Conservation (phyloP, 495 filamentous ascomycete species). For the Aspergillus bridgeri region DNA sequence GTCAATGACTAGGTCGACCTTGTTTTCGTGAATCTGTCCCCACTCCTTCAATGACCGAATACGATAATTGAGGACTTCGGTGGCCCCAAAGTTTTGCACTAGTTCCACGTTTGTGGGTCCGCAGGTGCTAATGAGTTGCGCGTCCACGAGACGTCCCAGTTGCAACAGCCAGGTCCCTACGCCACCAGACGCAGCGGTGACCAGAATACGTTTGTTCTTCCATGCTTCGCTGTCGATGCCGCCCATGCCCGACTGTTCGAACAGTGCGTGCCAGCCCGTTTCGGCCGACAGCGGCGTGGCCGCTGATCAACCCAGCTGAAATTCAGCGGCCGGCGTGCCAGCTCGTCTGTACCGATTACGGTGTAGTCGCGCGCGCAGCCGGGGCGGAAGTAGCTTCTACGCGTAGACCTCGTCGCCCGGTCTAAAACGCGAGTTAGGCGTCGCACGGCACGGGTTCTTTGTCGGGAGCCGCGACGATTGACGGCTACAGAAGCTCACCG, state of each 20-base stretch:
- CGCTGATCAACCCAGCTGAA: slow-evolving; percentile 43
- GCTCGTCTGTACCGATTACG: slow-evolving; percentile 42
- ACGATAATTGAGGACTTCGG: slow-evolving; percentile 46
- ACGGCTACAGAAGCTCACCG: slow-evolving; percentile 54
- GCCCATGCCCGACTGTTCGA: slow-evolving; percentile 34
- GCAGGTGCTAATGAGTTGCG: slow-evolving; percentile 39
- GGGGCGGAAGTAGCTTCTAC: slow-evolving; percentile 34
- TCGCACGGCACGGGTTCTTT: slow-evolving; percentile 43
- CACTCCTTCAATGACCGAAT: slow-evolving; percentile 32
- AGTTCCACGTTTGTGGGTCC: slow-evolving; percentile 40
- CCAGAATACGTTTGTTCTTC: slow-evolving; percentile 39
- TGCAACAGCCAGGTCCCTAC: slow-evolving; percentile 58
- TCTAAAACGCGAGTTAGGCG: slow-evolving; percentile 38
- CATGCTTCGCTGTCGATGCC: slow-evolving; percentile 9
- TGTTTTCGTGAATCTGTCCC: slow-evolving; percentile 19
- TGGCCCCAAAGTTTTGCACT: slow-evolving; percentile 43
- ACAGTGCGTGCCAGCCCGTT: slow-evolving; percentile 53
- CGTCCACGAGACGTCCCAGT: slow-evolving; percentile 44
- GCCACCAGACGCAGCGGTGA: slow-evolving; percentile 50
- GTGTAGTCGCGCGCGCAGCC: slow-evolving; percentile 45
- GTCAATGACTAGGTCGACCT: slow-evolving; percentile 53
- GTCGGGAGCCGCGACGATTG: slow-evolving; percentile 15
- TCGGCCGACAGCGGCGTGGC: slow-evolving; percentile 44
- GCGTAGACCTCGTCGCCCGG: slow-evolving; percentile 50
- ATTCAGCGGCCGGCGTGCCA: slow-evolving; percentile 36